Base-by-base conservation (phyloP, 179 eudicot genomes). In the Patellifolia procumbens region DNA sequence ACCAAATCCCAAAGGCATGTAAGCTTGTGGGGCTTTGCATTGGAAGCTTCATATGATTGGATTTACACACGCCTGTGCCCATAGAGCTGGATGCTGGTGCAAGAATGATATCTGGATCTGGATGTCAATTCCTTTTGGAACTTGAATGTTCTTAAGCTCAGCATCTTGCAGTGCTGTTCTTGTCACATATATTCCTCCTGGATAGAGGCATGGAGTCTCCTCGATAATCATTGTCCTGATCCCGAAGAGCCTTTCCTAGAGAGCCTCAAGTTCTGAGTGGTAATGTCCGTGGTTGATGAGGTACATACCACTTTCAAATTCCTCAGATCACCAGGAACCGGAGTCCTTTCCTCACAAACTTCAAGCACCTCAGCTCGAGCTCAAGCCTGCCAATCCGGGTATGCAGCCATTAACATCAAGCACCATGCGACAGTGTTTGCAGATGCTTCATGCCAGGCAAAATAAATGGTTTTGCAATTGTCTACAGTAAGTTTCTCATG, bases 361-460 rank as follows among this genome's bases (percentile, higher is more conserved):
- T 89, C 72, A 34, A 82, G 72, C 42, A 81, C 87, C 78, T 86
- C 88, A 55, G 76, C 72, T 37, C 86, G 86, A 43, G 85, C 85
- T 19, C 81, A 88, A 76, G 72, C 79, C 83, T 88, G 91, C 91
- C 87, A 86, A 6, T 84, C 87, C 29, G 87, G 89, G 77, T 88
- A 5, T 1, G 74, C 77, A 20, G 86, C 88, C 31, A 90, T 53
- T 43, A 81, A 65, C 88, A 85, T 81, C 78, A 86, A 70, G 70
- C 82, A 75, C 87, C 91, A 86, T 43, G 86, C 56, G 34, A 83
- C 79, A 2, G 88, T 56, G 28, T 68, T 70, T 16, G 89, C 84
- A 37, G 88, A 86, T 42, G 90, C 86, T 70, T 90, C 88, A 69
- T 86, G 85, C 52, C 91, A 87, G 59, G 91, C 90, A 60, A 88